Evolutionary conservation across 331 rosid species (phyloP).

Genomic region (Cydonia oblonga): DNA sequence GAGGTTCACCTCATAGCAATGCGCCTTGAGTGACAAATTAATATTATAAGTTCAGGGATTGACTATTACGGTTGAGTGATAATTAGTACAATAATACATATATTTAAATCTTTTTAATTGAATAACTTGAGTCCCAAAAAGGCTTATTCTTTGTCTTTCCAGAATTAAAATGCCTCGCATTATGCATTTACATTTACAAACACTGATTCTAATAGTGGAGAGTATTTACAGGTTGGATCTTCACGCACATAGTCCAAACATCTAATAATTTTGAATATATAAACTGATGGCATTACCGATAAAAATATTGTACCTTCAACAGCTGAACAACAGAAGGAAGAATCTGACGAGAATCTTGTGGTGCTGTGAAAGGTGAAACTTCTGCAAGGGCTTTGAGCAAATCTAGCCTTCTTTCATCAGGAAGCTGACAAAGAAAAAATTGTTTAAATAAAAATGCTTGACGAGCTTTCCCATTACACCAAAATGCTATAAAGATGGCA

Average conservation of each 20-base stretch:
- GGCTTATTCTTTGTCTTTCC: not conserved
- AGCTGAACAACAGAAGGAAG: slow-evolving; percentile 95
- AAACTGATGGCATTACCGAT: not conserved
- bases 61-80: not conserved
- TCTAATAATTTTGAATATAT: not conserved
- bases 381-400: slow-evolving; percentile 92
- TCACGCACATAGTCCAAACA: not conserved
- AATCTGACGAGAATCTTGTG: slow-evolving; percentile 93
- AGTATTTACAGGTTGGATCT: not conserved
- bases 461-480: not conserved
- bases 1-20: not conserved
- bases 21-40: not conserved
- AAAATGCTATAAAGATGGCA: not conserved
- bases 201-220: not conserved
- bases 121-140: not conserved
- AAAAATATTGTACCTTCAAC: slow-evolving; percentile 44
- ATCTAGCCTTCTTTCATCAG: slow-evolving; percentile 87
- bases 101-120: not conserved
- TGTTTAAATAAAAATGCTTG: slow-evolving; percentile 4
- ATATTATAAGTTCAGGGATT: not conserved
- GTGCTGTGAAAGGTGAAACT: slow-evolving; percentile 76
- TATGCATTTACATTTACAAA: not conserved
- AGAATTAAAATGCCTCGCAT: not conserved
- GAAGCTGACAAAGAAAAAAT: slow-evolving; percentile 45
- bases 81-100: not conserved